Conservation (phyloP, 768 basidiomycete genomes). For the Lentinula detonsa region DNA sequence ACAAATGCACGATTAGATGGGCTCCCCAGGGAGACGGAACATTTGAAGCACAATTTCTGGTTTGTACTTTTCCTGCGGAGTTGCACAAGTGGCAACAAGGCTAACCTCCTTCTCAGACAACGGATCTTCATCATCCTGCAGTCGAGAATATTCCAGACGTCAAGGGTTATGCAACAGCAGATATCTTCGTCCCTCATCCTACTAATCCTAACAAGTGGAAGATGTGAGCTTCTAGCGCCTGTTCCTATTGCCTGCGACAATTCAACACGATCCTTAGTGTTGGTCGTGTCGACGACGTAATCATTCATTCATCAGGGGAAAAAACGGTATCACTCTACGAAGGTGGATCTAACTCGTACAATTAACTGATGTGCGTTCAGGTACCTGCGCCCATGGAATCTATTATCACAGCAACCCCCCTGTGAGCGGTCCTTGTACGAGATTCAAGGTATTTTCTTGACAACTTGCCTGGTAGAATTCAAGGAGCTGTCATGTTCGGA, state of each 20-base stretch:
- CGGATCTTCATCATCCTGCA: slow-evolving; percentile 18
- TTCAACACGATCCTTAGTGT: slow-evolving; percentile 18
- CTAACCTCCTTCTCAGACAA: slow-evolving; percentile 14
- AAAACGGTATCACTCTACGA: slow-evolving; percentile 13
- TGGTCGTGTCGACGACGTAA: slow-evolving; percentile 28
- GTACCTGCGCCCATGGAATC: slow-evolving; percentile 23
- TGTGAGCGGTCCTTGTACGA: slow-evolving; percentile 17
- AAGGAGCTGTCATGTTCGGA: slow-evolving; percentile 39
- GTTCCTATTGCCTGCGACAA: not conserved
- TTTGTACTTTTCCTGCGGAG: not conserved
- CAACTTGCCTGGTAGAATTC: slow-evolving; percentile 8
- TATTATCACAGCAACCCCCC: slow-evolving; percentile 15
- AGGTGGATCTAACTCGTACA: not conserved
- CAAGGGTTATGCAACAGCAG: slow-evolving; percentile 36
- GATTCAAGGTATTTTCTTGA: not conserved
- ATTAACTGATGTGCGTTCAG: not conserved
- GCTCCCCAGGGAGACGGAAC: slow-evolving; percentile 4
- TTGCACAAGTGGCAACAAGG: not conserved
- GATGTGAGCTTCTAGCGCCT: slow-evolving; percentile 21
- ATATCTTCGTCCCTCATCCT: slow-evolving; percentile 38
- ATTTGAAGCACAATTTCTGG: slow-evolving; percentile 7
- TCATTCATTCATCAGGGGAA: slow-evolving; percentile 22
- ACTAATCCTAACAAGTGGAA: slow-evolving; percentile 32
- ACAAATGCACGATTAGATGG: not conserved
- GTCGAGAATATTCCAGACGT: slow-evolving; percentile 28